These are phyloP conservation scores for Pulveroboletus frians DNA, from an alignment of 768 basidiomycete species.

Conservation along the genomic window DNA sequence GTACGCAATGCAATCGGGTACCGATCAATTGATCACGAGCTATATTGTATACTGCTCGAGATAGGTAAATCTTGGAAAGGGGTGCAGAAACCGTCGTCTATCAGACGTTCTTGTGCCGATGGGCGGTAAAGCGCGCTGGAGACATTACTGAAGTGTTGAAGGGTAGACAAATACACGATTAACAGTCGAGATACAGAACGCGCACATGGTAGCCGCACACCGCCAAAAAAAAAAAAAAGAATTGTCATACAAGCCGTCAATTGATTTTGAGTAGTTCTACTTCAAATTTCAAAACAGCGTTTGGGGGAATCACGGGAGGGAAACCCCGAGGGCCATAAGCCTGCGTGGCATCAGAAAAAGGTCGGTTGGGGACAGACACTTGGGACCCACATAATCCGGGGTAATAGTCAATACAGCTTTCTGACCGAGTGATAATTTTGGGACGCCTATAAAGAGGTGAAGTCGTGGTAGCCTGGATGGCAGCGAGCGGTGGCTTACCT, in stretches of 20 bases:
- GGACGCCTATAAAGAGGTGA: constrained; percentile 50
- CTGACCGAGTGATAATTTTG: constrained; percentile 67
- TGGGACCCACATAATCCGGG: constrained; percentile 67
- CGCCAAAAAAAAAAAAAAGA: constrained; percentile 6
- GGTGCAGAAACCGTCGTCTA: not conserved
- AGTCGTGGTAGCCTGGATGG: not conserved
- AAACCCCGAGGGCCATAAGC: constrained; percentile 73
- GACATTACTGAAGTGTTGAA: constrained; percentile 1
- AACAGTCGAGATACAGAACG: constrained; percentile 21
- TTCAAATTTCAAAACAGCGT: constrained; percentile 73
- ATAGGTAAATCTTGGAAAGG: not conserved
- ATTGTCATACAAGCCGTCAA: constrained; percentile 25
- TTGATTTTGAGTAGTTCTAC: constrained; percentile 78
- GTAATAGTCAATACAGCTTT: constrained; percentile 64
- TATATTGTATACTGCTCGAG: not conserved
- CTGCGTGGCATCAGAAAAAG: constrained; percentile 32
- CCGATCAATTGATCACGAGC: not conserved
- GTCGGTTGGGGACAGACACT: constrained; percentile 2
- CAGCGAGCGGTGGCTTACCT: constrained; percentile 41
- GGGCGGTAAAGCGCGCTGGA: not conserved
- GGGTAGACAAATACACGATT: constrained; percentile 17
- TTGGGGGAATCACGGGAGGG: constrained; percentile 73
- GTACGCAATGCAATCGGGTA: not conserved
- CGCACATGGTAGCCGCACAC: constrained; percentile 18
- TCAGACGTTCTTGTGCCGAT: not conserved